Base-by-base conservation (phyloP, 768 basidiomycete genomes). In the Tricholoma hemisulphureum region DNA sequence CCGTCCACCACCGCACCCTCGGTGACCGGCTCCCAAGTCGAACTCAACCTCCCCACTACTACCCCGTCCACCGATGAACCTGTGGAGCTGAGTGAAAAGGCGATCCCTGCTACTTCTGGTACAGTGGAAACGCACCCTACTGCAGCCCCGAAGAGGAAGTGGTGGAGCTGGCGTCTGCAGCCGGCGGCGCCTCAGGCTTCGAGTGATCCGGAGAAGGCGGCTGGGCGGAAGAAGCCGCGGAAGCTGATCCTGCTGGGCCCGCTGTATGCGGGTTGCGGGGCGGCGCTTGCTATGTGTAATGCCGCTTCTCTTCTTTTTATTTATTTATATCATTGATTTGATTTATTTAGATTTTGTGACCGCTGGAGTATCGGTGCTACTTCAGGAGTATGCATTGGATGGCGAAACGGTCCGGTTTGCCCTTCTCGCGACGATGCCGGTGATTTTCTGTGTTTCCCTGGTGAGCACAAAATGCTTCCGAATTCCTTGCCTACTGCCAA, bases 361-460 rank as follows among this genome's bases (percentile, higher is more conserved):
- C n/a, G 78, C 82, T 41, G 89, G 88, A 63, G 58, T 80, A 29
- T 76, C 71, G 41, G 79, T 84, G 59, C 77, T 91, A 10, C 69
- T 94, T 13, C 76, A 85, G 48, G 90, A 93, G 68, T 88, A 77
- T 24, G 73, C 83, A 1, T 71, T 92, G 35, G 93, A 95, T 65
- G 82, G 83, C 2, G 67, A 80, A 11, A 77, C 77, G 51, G 75
- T 70, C 0, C 80, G 93, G 8, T 92, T 95, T 55, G 83, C 79
- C 1, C 78, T 95, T 0, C 60, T 89, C 6, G 75, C 72, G 14
- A 86, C 89, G 2, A 73, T 82, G 0, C 92, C 92, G 0, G 74
- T 91, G 62, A 82, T 92, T 24, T 91, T 85, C 62, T 91, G 89
- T 58, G 81, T 94, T 26, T 89, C 88, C 1, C 74, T 92, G 51